These are phyloP conservation scores for Oryza glaberrima DNA, from an alignment of 176 grass and related monocot species.

Conservation along the genomic window DNA sequence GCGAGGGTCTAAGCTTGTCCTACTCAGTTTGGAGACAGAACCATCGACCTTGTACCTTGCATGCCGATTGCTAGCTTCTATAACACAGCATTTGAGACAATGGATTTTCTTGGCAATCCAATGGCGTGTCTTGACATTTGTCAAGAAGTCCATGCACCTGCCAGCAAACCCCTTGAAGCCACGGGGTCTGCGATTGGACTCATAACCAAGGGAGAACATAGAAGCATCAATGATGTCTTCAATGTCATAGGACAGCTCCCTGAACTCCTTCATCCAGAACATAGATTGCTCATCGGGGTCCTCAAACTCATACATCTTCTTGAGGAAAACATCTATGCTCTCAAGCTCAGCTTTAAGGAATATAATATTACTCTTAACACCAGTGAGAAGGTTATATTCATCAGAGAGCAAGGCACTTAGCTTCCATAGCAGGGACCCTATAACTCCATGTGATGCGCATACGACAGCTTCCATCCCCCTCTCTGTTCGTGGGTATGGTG, in stretches of 20 bases:
- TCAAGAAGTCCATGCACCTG: constrained; percentile 19
- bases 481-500: not conserved
- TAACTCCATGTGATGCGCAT: constrained; percentile 12
- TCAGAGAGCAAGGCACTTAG: constrained; percentile 33
- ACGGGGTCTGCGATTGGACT: constrained; percentile 11
- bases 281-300: constrained; percentile 16
- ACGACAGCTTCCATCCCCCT: constrained; percentile 30
- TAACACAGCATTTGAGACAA: constrained; percentile 10
- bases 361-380: constrained; percentile 20
- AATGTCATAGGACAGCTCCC: constrained; percentile 34
- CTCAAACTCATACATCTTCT: not conserved
- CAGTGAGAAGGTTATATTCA: constrained; percentile 20
- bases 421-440: constrained; percentile 24
- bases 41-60: constrained; percentile 34
- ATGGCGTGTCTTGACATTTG: constrained; percentile 26
- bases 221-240: constrained; percentile 25
- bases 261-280: constrained; percentile 26
- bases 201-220: not conserved
- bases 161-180: constrained; percentile 12
- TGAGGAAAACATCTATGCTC: constrained; percentile 35
- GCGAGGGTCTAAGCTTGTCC: constrained; percentile 21
- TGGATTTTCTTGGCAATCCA: constrained; percentile 18
- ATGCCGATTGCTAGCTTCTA: constrained; percentile 18
- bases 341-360: constrained; percentile 32
- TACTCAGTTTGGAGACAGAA: not conserved